phyloP scores from a whole-genome alignment of 176 grass and related monocot genomes.

The Areca catechu region DNA sequence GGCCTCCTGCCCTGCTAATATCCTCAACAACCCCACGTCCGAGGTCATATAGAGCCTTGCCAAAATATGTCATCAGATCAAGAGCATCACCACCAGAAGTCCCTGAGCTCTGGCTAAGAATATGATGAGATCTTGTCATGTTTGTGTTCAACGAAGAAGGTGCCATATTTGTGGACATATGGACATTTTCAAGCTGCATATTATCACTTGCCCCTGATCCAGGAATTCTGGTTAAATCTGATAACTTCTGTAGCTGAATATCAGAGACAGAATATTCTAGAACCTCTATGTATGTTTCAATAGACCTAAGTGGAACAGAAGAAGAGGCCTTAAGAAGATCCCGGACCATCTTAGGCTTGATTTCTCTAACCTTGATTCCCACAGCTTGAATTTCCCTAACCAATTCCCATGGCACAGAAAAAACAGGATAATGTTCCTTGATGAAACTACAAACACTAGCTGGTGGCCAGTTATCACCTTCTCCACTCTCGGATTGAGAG shows the following conservation, averaged over 20 bases:
- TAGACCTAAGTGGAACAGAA: slow-evolving; percentile 74
- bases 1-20: slow-evolving; percentile 54
- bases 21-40: slow-evolving; percentile 91
- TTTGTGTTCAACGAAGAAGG: slow-evolving; percentile 28
- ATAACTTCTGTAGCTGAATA: slow-evolving; percentile 56
- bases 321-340: slow-evolving; percentile 78
- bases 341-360: slow-evolving; percentile 88
- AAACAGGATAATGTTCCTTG: slow-evolving; percentile 96
- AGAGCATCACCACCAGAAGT: slow-evolving; percentile 80
- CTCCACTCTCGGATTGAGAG: slow-evolving; percentile 62
- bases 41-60: slow-evolving; percentile 94
- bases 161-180: slow-evolving; percentile 14
- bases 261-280: slow-evolving; percentile 92
- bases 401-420: slow-evolving; percentile 94
- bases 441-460: slow-evolving; percentile 93
- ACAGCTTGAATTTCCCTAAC: slow-evolving; percentile 86
- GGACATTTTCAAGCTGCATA: slow-evolving; percentile 25
- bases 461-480: slow-evolving; percentile 68
- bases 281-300: slow-evolving; percentile 87
- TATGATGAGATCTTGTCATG: slow-evolving; percentile 24
- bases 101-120: slow-evolving; percentile 29
- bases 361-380: slow-evolving; percentile 70
- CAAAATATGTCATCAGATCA: slow-evolving; percentile 93
- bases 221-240: slow-evolving; percentile 32
- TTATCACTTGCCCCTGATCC: slow-evolving; percentile 23